phyloP scores from a whole-genome alignment of 163 green algal species.

The Scenedesmus sp. region DNA sequence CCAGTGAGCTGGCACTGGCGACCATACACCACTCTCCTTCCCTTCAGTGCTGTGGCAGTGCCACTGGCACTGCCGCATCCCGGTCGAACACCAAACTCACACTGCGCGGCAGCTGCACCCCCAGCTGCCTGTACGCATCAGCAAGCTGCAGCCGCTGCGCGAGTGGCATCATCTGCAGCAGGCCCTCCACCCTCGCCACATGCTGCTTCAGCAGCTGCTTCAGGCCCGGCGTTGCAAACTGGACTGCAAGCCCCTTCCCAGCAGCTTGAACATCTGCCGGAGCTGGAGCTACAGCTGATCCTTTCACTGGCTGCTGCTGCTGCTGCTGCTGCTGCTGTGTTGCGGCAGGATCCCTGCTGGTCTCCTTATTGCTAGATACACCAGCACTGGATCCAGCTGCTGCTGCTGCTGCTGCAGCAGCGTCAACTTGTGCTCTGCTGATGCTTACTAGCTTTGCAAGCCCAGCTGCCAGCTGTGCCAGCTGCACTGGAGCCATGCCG shows the following conservation, averaged over 20 bases:
- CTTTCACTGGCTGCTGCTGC: neutral
- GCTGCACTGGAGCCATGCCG: neutral
- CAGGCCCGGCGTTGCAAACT: neutral
- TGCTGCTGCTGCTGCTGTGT: neutral
- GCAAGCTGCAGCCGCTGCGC: slow-evolving; percentile 7
- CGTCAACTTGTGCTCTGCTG: neutral
- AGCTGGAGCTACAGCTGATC: neutral
- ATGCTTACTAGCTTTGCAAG: neutral
- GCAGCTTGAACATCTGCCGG: neutral
- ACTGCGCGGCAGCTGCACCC: slow-evolving; percentile 12
- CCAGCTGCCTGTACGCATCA: slow-evolving; percentile 13
- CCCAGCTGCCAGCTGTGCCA: slow-evolving; percentile 14
- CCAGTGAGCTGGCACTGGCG: too few relatives aligned
- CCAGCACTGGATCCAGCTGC: too few relatives aligned
- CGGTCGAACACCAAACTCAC: slow-evolving; percentile 23
- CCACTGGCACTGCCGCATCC: slow-evolving; percentile 11
- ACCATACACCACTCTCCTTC: too few relatives aligned
- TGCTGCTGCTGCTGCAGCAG: neutral
- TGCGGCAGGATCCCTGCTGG: neutral
- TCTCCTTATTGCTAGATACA: neutral
- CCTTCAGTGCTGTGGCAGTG: neutral
- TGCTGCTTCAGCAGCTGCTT: slow-evolving; percentile 42
- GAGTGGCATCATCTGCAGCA: slow-evolving; percentile 12
- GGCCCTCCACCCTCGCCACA: neutral
- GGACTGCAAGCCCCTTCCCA: neutral